Evolutionary conservation across 2,329 filamentous ascomycete species (phyloP).

Genomic region (Aspergillus fijiensis): DNA sequence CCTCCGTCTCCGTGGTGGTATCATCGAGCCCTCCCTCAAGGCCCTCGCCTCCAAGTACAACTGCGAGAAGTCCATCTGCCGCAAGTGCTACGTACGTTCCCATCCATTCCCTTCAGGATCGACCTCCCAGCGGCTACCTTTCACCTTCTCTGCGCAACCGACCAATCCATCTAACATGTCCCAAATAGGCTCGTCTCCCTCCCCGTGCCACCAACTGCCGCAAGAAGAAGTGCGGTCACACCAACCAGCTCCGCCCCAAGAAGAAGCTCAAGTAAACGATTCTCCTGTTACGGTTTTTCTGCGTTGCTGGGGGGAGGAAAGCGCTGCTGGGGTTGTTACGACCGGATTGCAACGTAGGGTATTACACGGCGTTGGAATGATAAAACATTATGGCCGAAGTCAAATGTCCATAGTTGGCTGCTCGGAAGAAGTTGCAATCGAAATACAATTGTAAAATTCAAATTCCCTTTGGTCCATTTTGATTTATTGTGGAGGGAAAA

Average conservation of each 20-base stretch:
- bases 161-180: not conserved
- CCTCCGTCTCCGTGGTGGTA: constrained; percentile 97
- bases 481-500: not conserved
- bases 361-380: constrained; percentile 41
- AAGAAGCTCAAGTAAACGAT: constrained; percentile 93
- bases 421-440: constrained; percentile 37
- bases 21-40: constrained; percentile 99
- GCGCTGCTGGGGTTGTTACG: constrained; percentile 24
- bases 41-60: constrained; percentile 99
- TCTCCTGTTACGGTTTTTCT: constrained; percentile 50
- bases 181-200: constrained; percentile 70
- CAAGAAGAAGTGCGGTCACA: constrained; percentile 99
- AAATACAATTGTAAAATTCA: constrained; percentile 40
- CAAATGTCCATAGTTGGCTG: constrained; percentile 37
- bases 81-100: constrained; percentile 95
- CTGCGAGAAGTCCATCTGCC: constrained; percentile 99
- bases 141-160: not conserved
- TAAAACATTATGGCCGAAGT: constrained; percentile 39
- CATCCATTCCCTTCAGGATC: not conserved
- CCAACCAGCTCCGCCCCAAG: constrained; percentile 99
- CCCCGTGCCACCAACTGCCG: constrained; percentile 99
- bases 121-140: too few relatives aligned
- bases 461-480: constrained; percentile 11
- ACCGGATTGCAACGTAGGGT: constrained; percentile 38
- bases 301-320: constrained; percentile 35